A percentile compares a stretch with the other conserved stretches of the same genome.
Conservation (phyloP, 805 yeast species). For the Yamadazyma kitorensis region DNA sequence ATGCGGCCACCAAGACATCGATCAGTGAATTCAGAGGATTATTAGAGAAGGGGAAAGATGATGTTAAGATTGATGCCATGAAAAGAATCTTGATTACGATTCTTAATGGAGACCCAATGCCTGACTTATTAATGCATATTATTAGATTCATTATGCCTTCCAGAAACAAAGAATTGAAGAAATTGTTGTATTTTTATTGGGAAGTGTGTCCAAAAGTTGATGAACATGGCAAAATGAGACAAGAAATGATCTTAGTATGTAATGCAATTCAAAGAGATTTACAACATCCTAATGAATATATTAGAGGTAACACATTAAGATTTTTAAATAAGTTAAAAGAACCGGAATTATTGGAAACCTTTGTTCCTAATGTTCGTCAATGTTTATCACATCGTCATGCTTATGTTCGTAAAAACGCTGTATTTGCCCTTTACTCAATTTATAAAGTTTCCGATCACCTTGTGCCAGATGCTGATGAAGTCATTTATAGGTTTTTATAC, state of each 20-base stretch:
- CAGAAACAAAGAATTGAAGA: slow-evolving; percentile 84
- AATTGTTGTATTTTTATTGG: slow-evolving; percentile 93
- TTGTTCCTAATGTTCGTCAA: slow-evolving; percentile 87
- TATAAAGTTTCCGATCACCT: slow-evolving; percentile 80
- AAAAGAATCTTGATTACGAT: slow-evolving; percentile 78
- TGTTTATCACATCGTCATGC: slow-evolving; percentile 97
- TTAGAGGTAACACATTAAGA: slow-evolving; percentile 92
- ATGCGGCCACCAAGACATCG: slow-evolving; percentile 59
- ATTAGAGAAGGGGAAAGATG: slow-evolving; percentile 88
- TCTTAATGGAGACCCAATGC: slow-evolving; percentile 90
- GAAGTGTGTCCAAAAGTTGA: slow-evolving; percentile 94
- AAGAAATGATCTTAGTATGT: slow-evolving; percentile 97
- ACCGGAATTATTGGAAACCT: slow-evolving; percentile 90
- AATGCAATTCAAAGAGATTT: slow-evolving; percentile 96
- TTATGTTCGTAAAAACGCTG: slow-evolving; percentile 96
- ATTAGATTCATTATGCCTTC: slow-evolving; percentile 98
- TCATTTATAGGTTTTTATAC: slow-evolving; percentile 66
- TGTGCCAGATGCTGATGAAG: slow-evolving; percentile 93
- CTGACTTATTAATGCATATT: slow-evolving; percentile 92
- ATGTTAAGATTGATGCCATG: slow-evolving; percentile 86
- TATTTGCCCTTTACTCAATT: slow-evolving; percentile 82
- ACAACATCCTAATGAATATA: slow-evolving; percentile 96
- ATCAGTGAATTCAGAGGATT: slow-evolving; percentile 70
- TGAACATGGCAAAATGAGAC: slow-evolving; percentile 85
- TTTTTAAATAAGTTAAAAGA: slow-evolving; percentile 88